Evolutionary conservation across 768 basidiomycete species (phyloP).

Genomic region (Termitomyces sp.): DNA sequence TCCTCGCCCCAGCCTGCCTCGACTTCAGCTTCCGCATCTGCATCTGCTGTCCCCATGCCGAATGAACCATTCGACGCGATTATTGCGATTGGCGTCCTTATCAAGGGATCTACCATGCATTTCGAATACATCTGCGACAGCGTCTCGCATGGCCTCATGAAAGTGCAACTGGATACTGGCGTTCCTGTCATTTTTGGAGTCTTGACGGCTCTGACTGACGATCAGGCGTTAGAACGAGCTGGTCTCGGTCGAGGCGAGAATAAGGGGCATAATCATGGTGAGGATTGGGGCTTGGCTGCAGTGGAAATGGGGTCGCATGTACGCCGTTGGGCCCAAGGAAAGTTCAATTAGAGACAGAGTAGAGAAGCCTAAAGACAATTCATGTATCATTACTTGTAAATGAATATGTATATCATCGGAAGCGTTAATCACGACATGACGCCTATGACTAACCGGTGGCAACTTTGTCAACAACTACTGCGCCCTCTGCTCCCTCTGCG

Average conservation of each 20-base stretch:
- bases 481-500: conserved; percentile 7
- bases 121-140: conserved; percentile 98
- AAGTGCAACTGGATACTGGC: conserved; percentile 88
- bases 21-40: conserved; percentile 41
- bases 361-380: neutral
- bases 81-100: conserved; percentile 96
- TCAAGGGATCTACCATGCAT: conserved; percentile 98
- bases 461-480: conserved; percentile 11
- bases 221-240: conserved; percentile 93
- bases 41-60: conserved; percentile 25
- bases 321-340: conserved; percentile 65
- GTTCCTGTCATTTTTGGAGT: conserved; percentile 97
- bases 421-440: neutral
- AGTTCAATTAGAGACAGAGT: conserved; percentile 35
- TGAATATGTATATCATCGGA: neutral
- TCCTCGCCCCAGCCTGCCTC: conserved; percentile 39
- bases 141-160: conserved; percentile 93
- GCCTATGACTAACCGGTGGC: conserved; percentile 6
- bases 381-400: conserved; percentile 3
- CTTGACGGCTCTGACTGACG: conserved; percentile 85
- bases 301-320: conserved; percentile 83
- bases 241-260: conserved; percentile 67
- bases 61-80: conserved; percentile 86
- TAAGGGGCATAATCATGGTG: conserved; percentile 94
- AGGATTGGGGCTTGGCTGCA: conserved; percentile 96